Base-by-base conservation (phyloP, 768 basidiomycete species). In the Lactarius indigo region DNA sequence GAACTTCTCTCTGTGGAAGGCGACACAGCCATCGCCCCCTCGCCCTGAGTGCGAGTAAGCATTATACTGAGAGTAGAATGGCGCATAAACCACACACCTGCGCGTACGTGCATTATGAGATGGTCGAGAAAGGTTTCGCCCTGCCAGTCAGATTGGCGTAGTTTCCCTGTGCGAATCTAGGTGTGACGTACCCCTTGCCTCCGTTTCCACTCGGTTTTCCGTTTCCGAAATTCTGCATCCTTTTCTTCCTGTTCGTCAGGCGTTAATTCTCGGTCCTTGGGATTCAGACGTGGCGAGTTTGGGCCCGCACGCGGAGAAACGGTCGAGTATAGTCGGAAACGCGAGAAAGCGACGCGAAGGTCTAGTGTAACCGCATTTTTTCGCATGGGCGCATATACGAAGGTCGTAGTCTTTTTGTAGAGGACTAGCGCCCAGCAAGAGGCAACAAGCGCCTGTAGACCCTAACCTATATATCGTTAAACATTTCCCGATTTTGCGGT, bases 1-100 rank as follows among this genome's bases (percentile, higher is more conserved):
- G 76, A 84, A 94, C 74, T 93, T 92, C 78, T 96, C 94, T 64
- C 93, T 87, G 73, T 95, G 90, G 72, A 98, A 97, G 6, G 96
- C 95, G 28, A 90, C 92, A 69, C 94, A 92, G 28, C 96, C 96
- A 64, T 93, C 81, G 0, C 96, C 96, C 23, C 96, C 96, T 72
- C 84, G 87, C 18, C 94, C 95, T 91, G 71, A n/a, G 59, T 57
- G 37, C 44, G 47, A 50, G 55, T 41, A n/a, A 41, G 30, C 7
- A 35, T 44, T 28, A 65, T 41, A 28, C 10, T 30, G 33, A 5
- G 10, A n/a, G 15, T 33, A 28, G 42, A 57, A 31, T n/a, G 28
- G 26, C 28, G 56, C 1, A 20, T 30, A 5, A 10, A 50, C 2
- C 18, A 64, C 33, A 33, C 69, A 90, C 93, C 93, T 72, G 82